Percentiles rank a stretch among this genome's conserved stretches.
phyloP scores from a whole-genome alignment of 352 stramenopile species.

The Phytophthora citricola region DNA sequence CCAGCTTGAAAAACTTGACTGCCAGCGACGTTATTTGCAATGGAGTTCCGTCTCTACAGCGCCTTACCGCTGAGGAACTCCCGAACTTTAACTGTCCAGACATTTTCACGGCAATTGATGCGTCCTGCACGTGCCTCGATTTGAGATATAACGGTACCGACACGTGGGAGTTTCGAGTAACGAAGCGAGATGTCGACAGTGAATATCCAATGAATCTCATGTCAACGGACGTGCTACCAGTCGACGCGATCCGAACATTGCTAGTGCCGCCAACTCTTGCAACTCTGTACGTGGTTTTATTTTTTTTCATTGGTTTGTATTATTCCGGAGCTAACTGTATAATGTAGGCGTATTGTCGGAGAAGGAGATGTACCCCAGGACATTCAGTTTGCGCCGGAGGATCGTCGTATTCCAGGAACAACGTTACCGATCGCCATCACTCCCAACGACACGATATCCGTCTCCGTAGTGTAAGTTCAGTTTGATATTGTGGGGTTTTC shows the following conservation, averaged over 20 bases:
- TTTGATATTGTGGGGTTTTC: neutral
- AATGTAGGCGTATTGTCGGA: slow-evolving; percentile 34
- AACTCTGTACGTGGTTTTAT: slow-evolving; percentile 30
- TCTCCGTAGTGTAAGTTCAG: slow-evolving; percentile 38
- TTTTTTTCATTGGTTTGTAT: neutral
- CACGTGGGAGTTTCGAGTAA: slow-evolving; percentile 38
- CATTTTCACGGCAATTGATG: slow-evolving; percentile 41
- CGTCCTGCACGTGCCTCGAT: slow-evolving; percentile 37
- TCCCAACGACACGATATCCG: slow-evolving; percentile 9
- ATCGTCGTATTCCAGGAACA: slow-evolving; percentile 30
- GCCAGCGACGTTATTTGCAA: slow-evolving; percentile 37
- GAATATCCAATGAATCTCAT: slow-evolving; percentile 21
- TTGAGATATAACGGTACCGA: slow-evolving; percentile 22
- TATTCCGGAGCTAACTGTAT: neutral
- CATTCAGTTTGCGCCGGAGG: slow-evolving; percentile 36
- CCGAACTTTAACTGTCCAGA: slow-evolving; percentile 41
- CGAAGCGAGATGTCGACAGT: slow-evolving; percentile 8
- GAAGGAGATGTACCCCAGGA: slow-evolving; percentile 25
- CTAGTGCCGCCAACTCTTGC: slow-evolving; percentile 33
- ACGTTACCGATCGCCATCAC: slow-evolving; percentile 32
- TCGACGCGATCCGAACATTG: slow-evolving; percentile 40
- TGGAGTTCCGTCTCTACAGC: slow-evolving; percentile 37
- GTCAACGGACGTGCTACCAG: slow-evolving; percentile 25
- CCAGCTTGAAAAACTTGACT: slow-evolving; percentile 28
- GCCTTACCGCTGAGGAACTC: slow-evolving; percentile 10